phyloP scores from a whole-genome alignment of 768 basidiomycete species.

The Suillus ampliporus region DNA sequence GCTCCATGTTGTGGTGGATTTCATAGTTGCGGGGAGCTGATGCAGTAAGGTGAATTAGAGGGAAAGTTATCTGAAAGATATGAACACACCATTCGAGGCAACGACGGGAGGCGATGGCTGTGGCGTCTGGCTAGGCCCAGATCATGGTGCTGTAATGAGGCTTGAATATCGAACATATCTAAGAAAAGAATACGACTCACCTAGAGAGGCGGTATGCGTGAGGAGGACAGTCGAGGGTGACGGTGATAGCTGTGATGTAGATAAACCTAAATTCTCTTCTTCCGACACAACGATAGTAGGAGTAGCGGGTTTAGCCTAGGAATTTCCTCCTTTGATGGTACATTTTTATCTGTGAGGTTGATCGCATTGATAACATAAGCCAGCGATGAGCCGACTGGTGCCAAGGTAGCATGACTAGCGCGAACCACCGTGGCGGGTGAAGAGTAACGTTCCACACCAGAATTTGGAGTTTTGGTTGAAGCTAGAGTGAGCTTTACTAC shows the following conservation, averaged over 20 bases:
- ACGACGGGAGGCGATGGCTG: neutral
- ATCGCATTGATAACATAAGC: slow-evolving; percentile 36
- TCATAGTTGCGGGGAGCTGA: neutral
- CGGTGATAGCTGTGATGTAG: slow-evolving; percentile 10
- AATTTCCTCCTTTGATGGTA: neutral
- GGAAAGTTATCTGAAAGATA: neutral
- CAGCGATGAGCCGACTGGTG: slow-evolving; percentile 30
- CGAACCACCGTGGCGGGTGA: slow-evolving; percentile 13
- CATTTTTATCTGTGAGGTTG: slow-evolving; percentile 22
- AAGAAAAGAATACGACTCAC: neutral
- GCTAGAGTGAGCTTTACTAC: slow-evolving; percentile 8
- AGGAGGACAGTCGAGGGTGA: slow-evolving; percentile 15
- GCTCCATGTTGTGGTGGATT: neutral
- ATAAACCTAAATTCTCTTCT: slow-evolving; percentile 8
- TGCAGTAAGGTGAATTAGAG: neutral
- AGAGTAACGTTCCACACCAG: neutral
- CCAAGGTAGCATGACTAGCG: slow-evolving; percentile 10
- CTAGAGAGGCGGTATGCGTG: slow-evolving; percentile 4
- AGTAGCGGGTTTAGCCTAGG: neutral
- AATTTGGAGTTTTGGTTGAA: neutral
- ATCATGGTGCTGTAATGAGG: neutral
- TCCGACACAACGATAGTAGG: slow-evolving; percentile 10
- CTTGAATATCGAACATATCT: neutral
- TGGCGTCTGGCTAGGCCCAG: neutral
- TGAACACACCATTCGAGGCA: neutral